Percentiles rank a stretch among this genome's conserved stretches.
These are phyloP conservation scores for Oxytropis ochrocephala DNA, from an alignment of 306 rosid species.

Conservation along the genomic window DNA sequence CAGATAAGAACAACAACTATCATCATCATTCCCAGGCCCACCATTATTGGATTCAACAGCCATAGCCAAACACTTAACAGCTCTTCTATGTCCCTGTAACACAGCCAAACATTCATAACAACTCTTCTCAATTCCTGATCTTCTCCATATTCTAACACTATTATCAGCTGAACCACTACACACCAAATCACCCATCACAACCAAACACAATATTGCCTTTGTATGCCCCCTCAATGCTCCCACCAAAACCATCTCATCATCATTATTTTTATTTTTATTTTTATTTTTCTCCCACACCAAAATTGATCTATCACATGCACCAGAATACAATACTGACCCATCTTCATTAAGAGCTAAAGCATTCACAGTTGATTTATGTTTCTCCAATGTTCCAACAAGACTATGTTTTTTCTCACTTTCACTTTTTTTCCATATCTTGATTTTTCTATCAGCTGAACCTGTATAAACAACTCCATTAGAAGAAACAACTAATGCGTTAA, in stretches of 20 bases:
- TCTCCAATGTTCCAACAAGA: conserved; percentile 40
- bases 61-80: conserved; percentile 57
- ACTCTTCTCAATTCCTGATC: conserved; percentile 21
- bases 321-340: conserved; percentile 52
- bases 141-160: conserved; percentile 61
- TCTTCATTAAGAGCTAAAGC: conserved; percentile 50
- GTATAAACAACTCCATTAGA: conserved; percentile 46
- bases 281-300: conserved; percentile 55
- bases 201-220: conserved; percentile 59
- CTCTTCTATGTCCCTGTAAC: conserved; percentile 50
- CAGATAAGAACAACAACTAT: conserved; percentile 23
- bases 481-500: conserved; percentile 48
- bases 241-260: conserved; percentile 32
- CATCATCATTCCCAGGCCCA: neutral
- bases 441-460: conserved; percentile 61
- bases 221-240: conserved; percentile 70
- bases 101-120: conserved; percentile 56
- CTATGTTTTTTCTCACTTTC: conserved; percentile 15
- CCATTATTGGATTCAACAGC: neutral
- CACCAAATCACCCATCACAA: conserved; percentile 47
- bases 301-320: conserved; percentile 71
- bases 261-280: too few relatives aligned
- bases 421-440: conserved; percentile 47
- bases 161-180: conserved; percentile 74
- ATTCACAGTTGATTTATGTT: conserved; percentile 64